Percentiles rank a stretch among this genome's conserved stretches.
Conservation (phyloP, 805 yeast species). For the Spencermartinsiella europaea region DNA sequence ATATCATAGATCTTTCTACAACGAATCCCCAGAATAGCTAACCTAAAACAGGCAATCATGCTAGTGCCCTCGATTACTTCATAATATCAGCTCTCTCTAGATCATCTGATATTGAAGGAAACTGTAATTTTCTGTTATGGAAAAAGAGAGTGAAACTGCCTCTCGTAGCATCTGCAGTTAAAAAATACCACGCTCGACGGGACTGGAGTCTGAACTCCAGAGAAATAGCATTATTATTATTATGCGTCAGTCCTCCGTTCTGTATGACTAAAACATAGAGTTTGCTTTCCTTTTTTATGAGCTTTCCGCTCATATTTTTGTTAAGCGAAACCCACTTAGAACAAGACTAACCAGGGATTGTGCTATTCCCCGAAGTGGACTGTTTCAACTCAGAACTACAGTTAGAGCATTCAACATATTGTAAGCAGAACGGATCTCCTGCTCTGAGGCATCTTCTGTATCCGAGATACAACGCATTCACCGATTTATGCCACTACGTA, state of each 20-base stretch:
- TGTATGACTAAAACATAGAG: not conserved
- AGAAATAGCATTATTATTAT: not conserved
- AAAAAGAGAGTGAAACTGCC: not conserved
- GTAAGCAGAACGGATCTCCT: constrained; percentile 58
- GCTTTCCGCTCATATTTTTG: not conserved
- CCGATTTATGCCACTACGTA: constrained; percentile 24
- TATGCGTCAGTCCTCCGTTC: not conserved
- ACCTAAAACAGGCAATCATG: not conserved
- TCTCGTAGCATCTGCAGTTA: not conserved
- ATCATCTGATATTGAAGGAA: not conserved
- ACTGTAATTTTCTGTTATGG: not conserved
- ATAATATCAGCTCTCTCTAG: not conserved
- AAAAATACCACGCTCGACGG: not conserved
- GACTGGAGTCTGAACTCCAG: not conserved
- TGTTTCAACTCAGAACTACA: constrained; percentile 34
- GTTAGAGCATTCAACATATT: constrained; percentile 48
- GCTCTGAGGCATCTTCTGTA: constrained; percentile 57
- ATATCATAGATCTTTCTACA: too few species aligned
- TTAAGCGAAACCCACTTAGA: constrained; percentile 9
- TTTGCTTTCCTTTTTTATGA: not conserved
- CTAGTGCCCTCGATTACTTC: not conserved
- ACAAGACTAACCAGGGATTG: constrained; percentile 49
- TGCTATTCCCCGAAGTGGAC: constrained; percentile 82
- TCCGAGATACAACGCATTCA: constrained; percentile 54
- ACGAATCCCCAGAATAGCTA: too few species aligned